Evolutionary conservation across 768 basidiomycete species (phyloP).

Genomic region (Naganishia antarctica): DNA sequence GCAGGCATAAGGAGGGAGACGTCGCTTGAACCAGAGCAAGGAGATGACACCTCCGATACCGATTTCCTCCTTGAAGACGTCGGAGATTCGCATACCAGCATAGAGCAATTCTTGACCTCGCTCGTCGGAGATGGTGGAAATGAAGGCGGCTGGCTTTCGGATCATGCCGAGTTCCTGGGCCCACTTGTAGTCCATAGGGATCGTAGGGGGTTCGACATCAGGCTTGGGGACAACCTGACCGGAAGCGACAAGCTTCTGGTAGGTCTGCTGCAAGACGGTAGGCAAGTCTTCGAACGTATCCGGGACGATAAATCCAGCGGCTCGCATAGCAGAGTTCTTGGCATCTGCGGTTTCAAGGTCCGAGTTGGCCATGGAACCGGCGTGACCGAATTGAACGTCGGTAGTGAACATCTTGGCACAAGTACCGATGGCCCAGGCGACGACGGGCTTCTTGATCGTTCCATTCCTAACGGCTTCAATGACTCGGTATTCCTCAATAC

Average conservation of each 20-base stretch:
- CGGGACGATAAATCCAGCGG: conserved; percentile 91
- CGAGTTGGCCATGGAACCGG: conserved; percentile 96
- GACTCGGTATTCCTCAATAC: conserved; percentile 97
- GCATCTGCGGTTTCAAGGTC: conserved; percentile 96
- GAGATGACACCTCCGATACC: conserved; percentile 94
- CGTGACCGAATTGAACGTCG: conserved; percentile 99
- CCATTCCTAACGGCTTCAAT: conserved; percentile 94
- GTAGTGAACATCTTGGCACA: conserved; percentile 99
- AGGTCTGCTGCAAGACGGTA: conserved; percentile 72
- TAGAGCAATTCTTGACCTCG: conserved; percentile 97
- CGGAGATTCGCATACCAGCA: conserved; percentile 97
- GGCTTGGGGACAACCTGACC: conserved; percentile 65
- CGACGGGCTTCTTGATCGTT: conserved; percentile 93
- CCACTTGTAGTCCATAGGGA: conserved; percentile 99
- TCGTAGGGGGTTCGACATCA: conserved; percentile 86
- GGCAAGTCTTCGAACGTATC: conserved; percentile 97
- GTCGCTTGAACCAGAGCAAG: conserved; percentile 96
- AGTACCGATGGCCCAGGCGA: conserved; percentile 99
- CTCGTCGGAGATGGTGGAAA: conserved; percentile 98
- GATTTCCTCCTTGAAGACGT: conserved; percentile 94
- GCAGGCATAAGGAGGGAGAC: conserved; percentile 81
- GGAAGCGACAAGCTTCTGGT: conserved; percentile 67
- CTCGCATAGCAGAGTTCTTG: conserved; percentile 93
- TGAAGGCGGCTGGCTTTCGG: conserved; percentile 97
- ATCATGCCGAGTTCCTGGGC: conserved; percentile 80